Evolutionary conservation across 495 filamentous ascomycete genomes (phyloP), one percentile per base, ranked within the genome.

Genomic region (Chaetomium fimeti): DNA sequence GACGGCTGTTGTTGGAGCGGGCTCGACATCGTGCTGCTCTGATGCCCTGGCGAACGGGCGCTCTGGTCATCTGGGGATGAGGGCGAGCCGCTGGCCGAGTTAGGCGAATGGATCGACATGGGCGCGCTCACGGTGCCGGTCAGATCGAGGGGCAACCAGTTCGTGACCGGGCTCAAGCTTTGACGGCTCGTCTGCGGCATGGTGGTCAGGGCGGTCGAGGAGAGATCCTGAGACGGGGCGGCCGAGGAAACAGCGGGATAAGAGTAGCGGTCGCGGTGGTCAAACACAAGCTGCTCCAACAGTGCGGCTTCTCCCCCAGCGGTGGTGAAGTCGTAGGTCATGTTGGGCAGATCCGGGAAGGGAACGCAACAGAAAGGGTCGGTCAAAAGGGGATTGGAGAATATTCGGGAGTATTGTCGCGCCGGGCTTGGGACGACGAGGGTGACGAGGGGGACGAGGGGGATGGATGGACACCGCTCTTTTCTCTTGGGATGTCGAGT

Each of bases 291-390:
- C 66, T 84, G 78, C 71, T 84, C 82, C 70, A 85, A 68, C 69
- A 84, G 74, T 65, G 76, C 81, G 66, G 75, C 74, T 43, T 78
- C 80, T 75, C 79, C 79, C 72, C 75, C 79, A 67, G 76, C 73
- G 70, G 78, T 70, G 75, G 79, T 78, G 79, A 81, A 84, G 72
- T 84, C 79, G 77, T 79, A 82, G 76, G 79, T 80, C 83, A 85
- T 85, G 70, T 63, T 82, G 18, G 70, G 72, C 72, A 57, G 61
- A 65, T 54, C 62, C 67, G 61, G 58, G 57, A 66, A 68, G 61
- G 61, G 62, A 62, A 60, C 66, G 52, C 64, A 63, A 63, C 54
- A 55, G 59, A 62, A 61, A 63, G 63, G 59, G 64, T 27, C 42
- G 67, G 60, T 55, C 60, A 63, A 54, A 56, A 69, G 67, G 61